A percentile compares a stretch with the other conserved stretches of the same genome.
These are phyloP conservation scores for Elsinoe arachidis DNA, from an alignment of 2,329 filamentous ascomycete species.

Conservation along the genomic window DNA sequence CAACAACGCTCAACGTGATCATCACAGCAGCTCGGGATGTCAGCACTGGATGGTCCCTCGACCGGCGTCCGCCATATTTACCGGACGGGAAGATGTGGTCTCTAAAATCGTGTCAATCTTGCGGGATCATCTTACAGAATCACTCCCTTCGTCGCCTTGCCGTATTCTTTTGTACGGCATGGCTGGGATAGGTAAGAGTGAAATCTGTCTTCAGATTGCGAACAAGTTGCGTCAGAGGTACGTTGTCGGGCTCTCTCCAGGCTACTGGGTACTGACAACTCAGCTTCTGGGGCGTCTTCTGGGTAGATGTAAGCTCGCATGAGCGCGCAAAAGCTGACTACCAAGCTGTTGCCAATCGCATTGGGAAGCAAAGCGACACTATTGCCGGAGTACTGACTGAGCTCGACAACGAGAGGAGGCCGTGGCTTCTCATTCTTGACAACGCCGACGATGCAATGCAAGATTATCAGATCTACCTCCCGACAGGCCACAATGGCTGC, in stretches of 20 bases:
- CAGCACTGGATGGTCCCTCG: slow-evolving; percentile 6
- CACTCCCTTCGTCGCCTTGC: neutral
- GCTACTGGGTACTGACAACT: too few species aligned
- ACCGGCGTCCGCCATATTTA: neutral
- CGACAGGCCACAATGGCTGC: neutral
- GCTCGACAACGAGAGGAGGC: neutral
- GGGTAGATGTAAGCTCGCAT: neutral
- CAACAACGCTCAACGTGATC: neutral
- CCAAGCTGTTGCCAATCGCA: neutral
- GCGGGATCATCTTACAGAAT: neutral
- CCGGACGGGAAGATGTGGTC: neutral
- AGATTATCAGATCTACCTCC: neutral
- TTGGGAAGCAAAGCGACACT: neutral
- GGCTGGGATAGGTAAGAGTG: neutral
- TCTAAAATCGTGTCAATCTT: neutral
- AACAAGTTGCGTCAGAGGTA: neutral
- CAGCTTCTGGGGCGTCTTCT: slow-evolving; percentile 2
- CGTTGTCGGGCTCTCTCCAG: neutral
- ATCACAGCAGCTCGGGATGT: neutral
- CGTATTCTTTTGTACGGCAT: neutral
- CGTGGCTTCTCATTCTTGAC: neutral
- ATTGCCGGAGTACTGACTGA: neutral
- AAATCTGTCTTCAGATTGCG: slow-evolving; percentile 2
- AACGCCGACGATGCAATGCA: neutral
- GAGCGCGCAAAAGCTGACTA: neutral